These are phyloP conservation scores for Neurospora sp. DNA, from an alignment of 495 filamentous ascomycete species.

Conservation along the genomic window DNA sequence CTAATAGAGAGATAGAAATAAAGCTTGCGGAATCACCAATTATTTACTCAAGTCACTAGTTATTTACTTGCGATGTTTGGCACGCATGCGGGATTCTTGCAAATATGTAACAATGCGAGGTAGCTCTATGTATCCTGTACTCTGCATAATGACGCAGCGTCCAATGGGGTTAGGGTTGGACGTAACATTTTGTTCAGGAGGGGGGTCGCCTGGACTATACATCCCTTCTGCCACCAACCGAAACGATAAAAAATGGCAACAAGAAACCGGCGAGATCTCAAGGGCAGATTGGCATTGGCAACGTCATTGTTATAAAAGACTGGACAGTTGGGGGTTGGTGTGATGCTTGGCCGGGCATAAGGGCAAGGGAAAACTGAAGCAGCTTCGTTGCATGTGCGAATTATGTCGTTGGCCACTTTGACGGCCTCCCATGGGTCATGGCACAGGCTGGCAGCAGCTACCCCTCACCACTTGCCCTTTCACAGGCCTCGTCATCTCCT, in stretches of 20 bases:
- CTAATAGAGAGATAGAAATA: too few relatives aligned
- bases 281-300: neutral
- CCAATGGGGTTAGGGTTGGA: too few relatives aligned
- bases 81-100: too few relatives aligned
- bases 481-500: neutral
- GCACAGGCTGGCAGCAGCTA: neutral
- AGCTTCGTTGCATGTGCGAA: neutral
- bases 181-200: too few relatives aligned
- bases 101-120: too few relatives aligned
- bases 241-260: neutral
- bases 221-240: neutral
- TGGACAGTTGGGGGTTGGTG: neutral
- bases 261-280: neutral
- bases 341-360: neutral
- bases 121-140: too few relatives aligned
- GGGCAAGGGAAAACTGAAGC: neutral
- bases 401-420: neutral
- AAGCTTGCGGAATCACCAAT: too few relatives aligned
- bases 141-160: too few relatives aligned
- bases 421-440: neutral
- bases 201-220: too few relatives aligned
- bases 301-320: neutral
- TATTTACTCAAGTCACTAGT: too few relatives aligned
- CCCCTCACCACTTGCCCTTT: neutral
- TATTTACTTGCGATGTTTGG: too few relatives aligned